Conservation (phyloP, 2,329 filamentous ascomycete species). For the Immersiporthe knoxdaviesiana region DNA sequence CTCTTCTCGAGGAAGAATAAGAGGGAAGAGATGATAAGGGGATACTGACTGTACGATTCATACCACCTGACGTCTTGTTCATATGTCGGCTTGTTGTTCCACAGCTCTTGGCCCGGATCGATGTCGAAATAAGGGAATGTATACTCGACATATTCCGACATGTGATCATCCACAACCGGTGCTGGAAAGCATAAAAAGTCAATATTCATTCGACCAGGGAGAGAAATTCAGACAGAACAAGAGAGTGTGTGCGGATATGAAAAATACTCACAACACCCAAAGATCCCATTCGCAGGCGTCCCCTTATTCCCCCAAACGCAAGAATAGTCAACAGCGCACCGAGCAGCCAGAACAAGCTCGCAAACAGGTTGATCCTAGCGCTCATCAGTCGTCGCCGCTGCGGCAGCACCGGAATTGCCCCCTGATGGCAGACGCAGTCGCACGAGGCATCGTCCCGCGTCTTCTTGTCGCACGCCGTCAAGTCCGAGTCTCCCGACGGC, state of each 20-base stretch:
- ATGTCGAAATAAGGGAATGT: conserved; percentile 20
- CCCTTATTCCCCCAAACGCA: background rate
- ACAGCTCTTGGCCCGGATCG: conserved; percentile 16
- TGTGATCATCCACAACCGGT: conserved; percentile 12
- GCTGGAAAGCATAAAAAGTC: background rate
- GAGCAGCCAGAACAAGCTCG: conserved; percentile 19
- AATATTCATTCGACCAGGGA: background rate
- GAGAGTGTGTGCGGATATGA: no score
- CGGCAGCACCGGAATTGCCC: no score
- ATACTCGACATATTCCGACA: conserved; percentile 19
- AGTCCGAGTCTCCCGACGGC: conserved; percentile 8
- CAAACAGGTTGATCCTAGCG: conserved; percentile 8
- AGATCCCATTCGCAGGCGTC: conserved; percentile 14
- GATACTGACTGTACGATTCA: conserved; percentile 17
- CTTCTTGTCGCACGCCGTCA: conserved; percentile 10
- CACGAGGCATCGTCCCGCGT: background rate
- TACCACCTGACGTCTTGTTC: conserved; percentile 20
- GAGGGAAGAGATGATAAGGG: background rate
- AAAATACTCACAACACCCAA: conserved; percentile 17
- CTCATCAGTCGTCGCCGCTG: background rate
- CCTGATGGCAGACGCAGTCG: conserved; percentile 7
- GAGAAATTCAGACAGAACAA: background rate
- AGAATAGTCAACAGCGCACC: conserved; percentile 13
- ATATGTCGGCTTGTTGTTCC: conserved; percentile 21
- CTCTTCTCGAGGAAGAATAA: background rate